Conservation (phyloP, 1,139 yeast species). For the Lodderomyces pseudojiufengensis region DNA sequence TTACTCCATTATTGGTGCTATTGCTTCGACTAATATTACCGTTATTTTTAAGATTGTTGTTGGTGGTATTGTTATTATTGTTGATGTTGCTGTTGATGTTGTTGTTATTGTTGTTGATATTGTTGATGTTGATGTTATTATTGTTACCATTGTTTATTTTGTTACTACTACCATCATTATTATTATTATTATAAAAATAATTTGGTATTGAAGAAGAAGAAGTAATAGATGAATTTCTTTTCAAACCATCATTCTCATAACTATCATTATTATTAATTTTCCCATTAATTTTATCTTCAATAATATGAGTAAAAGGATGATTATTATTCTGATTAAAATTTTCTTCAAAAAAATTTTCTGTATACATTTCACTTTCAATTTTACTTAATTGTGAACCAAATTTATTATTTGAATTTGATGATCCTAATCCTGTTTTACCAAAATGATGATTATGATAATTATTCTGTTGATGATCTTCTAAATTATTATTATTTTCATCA, state of each 20-base stretch:
- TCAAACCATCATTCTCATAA: not conserved
- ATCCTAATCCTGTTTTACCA: constrained; percentile 15
- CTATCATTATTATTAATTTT: not conserved
- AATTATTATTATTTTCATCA: constrained; percentile 3
- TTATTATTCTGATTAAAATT: constrained; percentile 1
- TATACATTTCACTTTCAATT: constrained; percentile 15
- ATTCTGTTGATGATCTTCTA: constrained; percentile 7
- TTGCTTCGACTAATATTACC: not conserved
- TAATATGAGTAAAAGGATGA: not conserved
- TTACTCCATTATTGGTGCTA: not conserved
- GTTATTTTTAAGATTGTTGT: not conserved
- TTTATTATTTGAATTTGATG: too few species aligned
- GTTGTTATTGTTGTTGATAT: not conserved
- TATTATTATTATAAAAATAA: not conserved
- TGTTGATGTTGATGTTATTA: constrained; percentile 11
- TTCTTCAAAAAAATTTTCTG: constrained; percentile 13
- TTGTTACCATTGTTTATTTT: constrained; percentile 6
- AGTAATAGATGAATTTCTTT: not conserved
- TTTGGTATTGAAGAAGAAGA: too few species aligned
- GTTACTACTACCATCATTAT: not conserved
- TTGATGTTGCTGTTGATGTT: not conserved
- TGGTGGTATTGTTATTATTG: constrained; percentile 1
- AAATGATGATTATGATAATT: constrained; percentile 17
- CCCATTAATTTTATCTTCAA: not conserved
- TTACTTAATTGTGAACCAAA: constrained; percentile 16